These are phyloP conservation scores for Pyrus bretschneideri DNA, from an alignment of 306 rosid species.

Conservation along the genomic window DNA sequence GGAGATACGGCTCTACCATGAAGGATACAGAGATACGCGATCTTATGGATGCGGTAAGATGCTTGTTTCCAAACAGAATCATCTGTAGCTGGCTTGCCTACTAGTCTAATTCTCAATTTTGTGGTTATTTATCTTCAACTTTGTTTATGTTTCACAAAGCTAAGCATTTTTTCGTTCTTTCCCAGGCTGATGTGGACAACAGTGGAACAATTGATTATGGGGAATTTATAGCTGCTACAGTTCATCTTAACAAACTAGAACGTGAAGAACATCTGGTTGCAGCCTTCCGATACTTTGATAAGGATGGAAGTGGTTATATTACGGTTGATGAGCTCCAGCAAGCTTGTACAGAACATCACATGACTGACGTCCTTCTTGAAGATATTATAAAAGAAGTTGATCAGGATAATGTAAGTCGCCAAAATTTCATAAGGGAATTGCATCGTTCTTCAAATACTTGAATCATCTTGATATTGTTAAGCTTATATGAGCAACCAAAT, in stretches of 20 bases:
- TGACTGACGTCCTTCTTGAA: slow-evolving; percentile 79
- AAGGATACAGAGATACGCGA: slow-evolving; percentile 90
- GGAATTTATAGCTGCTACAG: slow-evolving; percentile 92
- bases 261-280: slow-evolving; percentile 96
- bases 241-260: slow-evolving; percentile 93
- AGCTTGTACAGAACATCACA: slow-evolving; percentile 85
- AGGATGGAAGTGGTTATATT: slow-evolving; percentile 91
- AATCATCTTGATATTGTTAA: neutral
- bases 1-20: slow-evolving; percentile 91
- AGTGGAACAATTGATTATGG: slow-evolving; percentile 97
- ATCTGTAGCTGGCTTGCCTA: neutral
- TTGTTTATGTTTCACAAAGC: slow-evolving; percentile 15
- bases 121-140: neutral
- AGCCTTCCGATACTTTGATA: slow-evolving; percentile 86
- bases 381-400: slow-evolving; percentile 91
- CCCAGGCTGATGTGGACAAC: slow-evolving; percentile 93
- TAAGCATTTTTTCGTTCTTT: slow-evolving; percentile 31
- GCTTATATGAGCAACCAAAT: neutral
- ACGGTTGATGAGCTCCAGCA: slow-evolving; percentile 96
- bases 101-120: neutral
- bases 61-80: slow-evolving; percentile 10
- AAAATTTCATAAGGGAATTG: neutral
- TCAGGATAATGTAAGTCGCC: slow-evolving; percentile 81
- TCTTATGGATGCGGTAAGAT: slow-evolving; percentile 87
- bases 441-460: neutral